Percentiles rank a stretch among this genome's conserved stretches.
These are phyloP conservation scores for Parasarocladium wereldwijsianum DNA, from an alignment of 2,329 filamentous ascomycete genomes.

Conservation along the genomic window DNA sequence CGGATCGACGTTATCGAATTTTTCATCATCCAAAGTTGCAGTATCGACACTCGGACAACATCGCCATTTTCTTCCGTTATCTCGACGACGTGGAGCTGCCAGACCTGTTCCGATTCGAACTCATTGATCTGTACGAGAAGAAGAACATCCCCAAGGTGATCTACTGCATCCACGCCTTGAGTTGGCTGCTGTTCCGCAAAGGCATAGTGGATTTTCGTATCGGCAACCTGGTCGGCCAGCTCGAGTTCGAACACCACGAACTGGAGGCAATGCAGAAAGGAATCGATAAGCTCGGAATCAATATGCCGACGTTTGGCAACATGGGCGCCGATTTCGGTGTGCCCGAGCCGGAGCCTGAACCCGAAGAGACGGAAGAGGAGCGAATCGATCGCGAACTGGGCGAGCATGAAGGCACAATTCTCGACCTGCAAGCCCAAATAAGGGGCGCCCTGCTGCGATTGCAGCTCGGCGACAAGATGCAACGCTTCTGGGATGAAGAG, in stretches of 20 bases:
- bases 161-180: slow-evolving; percentile 93
- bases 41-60: slow-evolving; percentile 94
- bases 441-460: slow-evolving; percentile 69
- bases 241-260: slow-evolving; percentile 96
- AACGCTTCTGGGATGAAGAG: slow-evolving; percentile 78
- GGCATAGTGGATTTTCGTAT: slow-evolving; percentile 93
- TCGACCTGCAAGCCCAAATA: slow-evolving; percentile 77
- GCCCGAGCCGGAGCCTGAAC: slow-evolving; percentile 58
- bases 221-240: slow-evolving; percentile 87
- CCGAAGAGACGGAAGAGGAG: slow-evolving; percentile 82
- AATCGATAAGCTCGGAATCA: slow-evolving; percentile 84
- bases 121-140: slow-evolving; percentile 97
- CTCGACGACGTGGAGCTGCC: slow-evolving; percentile 83
- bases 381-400: slow-evolving; percentile 66
- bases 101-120: slow-evolving; percentile 90
- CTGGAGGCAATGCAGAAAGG: slow-evolving; percentile 94
- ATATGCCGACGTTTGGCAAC: slow-evolving; percentile 94
- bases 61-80: slow-evolving; percentile 89
- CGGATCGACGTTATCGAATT: slow-evolving; percentile 61
- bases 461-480: slow-evolving; percentile 69
- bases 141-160: slow-evolving; percentile 99
- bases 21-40: slow-evolving; percentile 78
- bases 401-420: slow-evolving; percentile 57
- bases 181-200: slow-evolving; percentile 92
- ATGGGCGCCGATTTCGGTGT: slow-evolving; percentile 94